Evolutionary conservation across 1,284 basidiomycete species (phyloP).

Genomic region (Xerocomus cyaneibrunnescens): DNA sequence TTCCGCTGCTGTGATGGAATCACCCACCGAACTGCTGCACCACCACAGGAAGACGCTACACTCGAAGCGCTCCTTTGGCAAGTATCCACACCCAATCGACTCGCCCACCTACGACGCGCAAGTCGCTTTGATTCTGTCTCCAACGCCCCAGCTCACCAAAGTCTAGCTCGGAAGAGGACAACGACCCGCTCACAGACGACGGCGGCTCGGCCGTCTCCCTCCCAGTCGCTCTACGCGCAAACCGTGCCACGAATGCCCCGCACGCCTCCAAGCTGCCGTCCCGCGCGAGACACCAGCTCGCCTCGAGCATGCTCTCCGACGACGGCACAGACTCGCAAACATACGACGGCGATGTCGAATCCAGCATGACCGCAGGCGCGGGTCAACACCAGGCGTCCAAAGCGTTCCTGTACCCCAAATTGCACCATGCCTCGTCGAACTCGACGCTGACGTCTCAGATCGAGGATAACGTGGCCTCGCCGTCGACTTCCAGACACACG

Average conservation of each 20-base stretch:
- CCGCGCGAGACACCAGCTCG: constrained; percentile 53
- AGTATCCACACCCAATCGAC: constrained; percentile 52
- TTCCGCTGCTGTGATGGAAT: constrained; percentile 26
- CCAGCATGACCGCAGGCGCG: constrained; percentile 60
- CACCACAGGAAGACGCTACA: constrained; percentile 52
- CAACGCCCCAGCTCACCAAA: neutral
- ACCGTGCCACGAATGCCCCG: constrained; percentile 32
- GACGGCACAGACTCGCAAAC: constrained; percentile 81
- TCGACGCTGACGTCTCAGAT: constrained; percentile 53
- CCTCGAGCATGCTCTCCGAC: constrained; percentile 57
- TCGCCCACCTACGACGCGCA: constrained; percentile 77
- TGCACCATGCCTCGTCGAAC: constrained; percentile 46
- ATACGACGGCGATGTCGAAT: constrained; percentile 90
- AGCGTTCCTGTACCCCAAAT: constrained; percentile 31
- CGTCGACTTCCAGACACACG: constrained; percentile 28
- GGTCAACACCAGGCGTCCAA: constrained; percentile 39
- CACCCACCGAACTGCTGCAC: constrained; percentile 23
- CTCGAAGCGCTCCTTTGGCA: constrained; percentile 65
- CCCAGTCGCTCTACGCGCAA: constrained; percentile 34
- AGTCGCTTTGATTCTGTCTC: constrained; percentile 21
- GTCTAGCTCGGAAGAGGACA: constrained; percentile 73
- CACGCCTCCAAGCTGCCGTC: constrained; percentile 25
- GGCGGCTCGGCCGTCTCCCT: constrained; percentile 53
- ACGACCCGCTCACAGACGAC: constrained; percentile 78
- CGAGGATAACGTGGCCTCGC: constrained; percentile 31